These are phyloP conservation scores for Diaporthe sp. DNA, from an alignment of 2,329 filamentous ascomycete genomes.

Conservation along the genomic window DNA sequence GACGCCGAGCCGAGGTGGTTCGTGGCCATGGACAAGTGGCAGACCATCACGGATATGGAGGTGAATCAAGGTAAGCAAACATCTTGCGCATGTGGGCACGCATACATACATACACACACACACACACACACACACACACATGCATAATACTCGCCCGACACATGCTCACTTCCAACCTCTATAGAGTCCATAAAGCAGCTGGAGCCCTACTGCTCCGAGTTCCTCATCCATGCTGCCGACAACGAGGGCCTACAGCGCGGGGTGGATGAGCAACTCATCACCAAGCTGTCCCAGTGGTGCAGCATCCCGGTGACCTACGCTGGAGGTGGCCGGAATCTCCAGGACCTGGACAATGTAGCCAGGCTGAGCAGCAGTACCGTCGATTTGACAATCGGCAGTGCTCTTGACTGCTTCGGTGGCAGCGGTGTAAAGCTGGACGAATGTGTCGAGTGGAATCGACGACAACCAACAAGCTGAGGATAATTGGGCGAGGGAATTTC, in stretches of 20 bases:
- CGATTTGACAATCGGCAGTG: constrained; percentile 95
- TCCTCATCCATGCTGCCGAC: constrained; percentile 96
- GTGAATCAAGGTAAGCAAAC: constrained; percentile 78
- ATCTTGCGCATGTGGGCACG: no score
- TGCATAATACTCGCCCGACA: background rate
- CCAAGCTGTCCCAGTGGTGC: constrained; percentile 84
- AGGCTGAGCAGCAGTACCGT: constrained; percentile 81
- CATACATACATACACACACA: background rate
- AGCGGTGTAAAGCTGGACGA: constrained; percentile 87
- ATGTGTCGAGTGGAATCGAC: constrained; percentile 86
- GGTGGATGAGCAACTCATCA: constrained; percentile 87
- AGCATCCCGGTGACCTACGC: constrained; percentile 95
- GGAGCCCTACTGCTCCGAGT: constrained; percentile 94
- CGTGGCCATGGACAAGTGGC: constrained; percentile 99
- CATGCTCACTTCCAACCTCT: background rate
- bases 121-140: background rate
- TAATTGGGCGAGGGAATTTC: no score
- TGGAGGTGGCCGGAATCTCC: constrained; percentile 85
- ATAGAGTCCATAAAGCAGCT: constrained; percentile 82
- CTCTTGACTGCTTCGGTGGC: constrained; percentile 95
- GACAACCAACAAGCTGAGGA: constrained; percentile 45
- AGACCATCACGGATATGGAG: constrained; percentile 96
- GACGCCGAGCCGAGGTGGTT: constrained; percentile 69
- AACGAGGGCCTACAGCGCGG: constrained; percentile 94
- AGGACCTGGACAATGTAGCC: constrained; percentile 86